Conservation (phyloP, 1,284 basidiomycete genomes). For the Apiotrichum brassicae region DNA sequence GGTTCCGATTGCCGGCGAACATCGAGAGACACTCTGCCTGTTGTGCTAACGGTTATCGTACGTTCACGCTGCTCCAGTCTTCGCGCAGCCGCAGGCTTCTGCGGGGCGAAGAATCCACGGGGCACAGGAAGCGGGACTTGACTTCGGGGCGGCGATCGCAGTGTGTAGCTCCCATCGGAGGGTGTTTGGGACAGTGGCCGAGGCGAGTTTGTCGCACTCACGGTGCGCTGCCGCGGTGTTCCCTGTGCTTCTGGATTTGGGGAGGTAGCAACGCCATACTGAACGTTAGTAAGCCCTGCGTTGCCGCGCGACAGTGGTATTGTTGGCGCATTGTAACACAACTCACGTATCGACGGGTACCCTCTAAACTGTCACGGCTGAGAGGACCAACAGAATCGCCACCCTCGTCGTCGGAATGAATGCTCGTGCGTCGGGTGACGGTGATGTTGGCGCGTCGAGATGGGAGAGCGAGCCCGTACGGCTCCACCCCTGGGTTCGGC, state of each 20-base stretch:
- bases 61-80: constrained; percentile 29
- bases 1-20: not conserved
- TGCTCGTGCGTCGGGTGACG: constrained; percentile 11
- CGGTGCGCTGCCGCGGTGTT: constrained; percentile 2
- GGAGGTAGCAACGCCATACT: constrained; percentile 4
- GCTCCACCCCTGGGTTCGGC: constrained; percentile 9
- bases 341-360: constrained; percentile 19
- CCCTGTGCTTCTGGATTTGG: constrained; percentile 7
- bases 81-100: constrained; percentile 37
- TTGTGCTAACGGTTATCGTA: constrained; percentile 15
- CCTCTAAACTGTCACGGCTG: constrained; percentile 15
- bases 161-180: constrained; percentile 13
- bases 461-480: constrained; percentile 15
- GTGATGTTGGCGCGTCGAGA: constrained; percentile 14
- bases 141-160: constrained; percentile 24
- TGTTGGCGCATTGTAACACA: no score
- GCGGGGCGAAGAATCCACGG: constrained; percentile 35
- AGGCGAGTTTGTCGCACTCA: constrained; percentile 11
- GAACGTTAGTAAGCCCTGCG: not conserved
- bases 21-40: constrained; percentile 4
- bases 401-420: constrained; percentile 15
- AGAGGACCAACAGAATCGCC: constrained; percentile 16
- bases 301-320: not conserved
- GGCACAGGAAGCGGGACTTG: constrained; percentile 34
- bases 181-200: constrained; percentile 11